Evolutionary conservation across 306 rosid genomes (phyloP), one percentile per base, ranked within the genome.

Genomic region (Prinsepia uniflora): DNA sequence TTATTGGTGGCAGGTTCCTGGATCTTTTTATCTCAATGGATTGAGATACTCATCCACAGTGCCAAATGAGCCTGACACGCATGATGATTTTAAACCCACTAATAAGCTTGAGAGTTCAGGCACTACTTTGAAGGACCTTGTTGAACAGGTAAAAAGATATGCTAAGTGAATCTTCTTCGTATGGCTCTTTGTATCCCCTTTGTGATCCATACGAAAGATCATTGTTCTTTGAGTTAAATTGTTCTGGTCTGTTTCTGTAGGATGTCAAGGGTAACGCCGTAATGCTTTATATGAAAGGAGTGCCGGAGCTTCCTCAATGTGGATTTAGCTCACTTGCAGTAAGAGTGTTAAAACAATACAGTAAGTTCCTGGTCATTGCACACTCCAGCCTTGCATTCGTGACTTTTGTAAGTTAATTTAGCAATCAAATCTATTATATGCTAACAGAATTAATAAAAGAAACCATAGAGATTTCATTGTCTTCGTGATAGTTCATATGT

Each of bases 251-350:
- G 41, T 65, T 78, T 79, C 56, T 79, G 69, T 75, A 92, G 95
- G 98, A 92, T 79, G 89, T 87, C 54, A 90, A 84, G 85, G 82
- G 81, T 17, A 89, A 92, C 75, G 89, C 95, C 5, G 85, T 92
- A 12, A 87, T 89, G 98, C 55, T 89, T 75, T 92, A 87, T 78
- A 89, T 87, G 98, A 89, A 89, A 79, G 96, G 98, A 30, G 85
- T 87, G 39, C 98, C 90, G 14, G 90, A 86, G 12, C 66, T 74
- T 74, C 96, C 96, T 60, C 90, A 84, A 63, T 92, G 98, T 77
- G 92, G 98, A 56, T 92, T 89, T 72, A 89, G 96, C 81, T 82
- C 90, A 44, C 89, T 92, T 40, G 98, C 96, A 41, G 90, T 89
- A 34, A 86, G 84, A 79, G 90, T 89, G 52, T 79, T 92, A 67